Conservation (phyloP, 352 stramenopile species). For the Peronospora tabacina region DNA sequence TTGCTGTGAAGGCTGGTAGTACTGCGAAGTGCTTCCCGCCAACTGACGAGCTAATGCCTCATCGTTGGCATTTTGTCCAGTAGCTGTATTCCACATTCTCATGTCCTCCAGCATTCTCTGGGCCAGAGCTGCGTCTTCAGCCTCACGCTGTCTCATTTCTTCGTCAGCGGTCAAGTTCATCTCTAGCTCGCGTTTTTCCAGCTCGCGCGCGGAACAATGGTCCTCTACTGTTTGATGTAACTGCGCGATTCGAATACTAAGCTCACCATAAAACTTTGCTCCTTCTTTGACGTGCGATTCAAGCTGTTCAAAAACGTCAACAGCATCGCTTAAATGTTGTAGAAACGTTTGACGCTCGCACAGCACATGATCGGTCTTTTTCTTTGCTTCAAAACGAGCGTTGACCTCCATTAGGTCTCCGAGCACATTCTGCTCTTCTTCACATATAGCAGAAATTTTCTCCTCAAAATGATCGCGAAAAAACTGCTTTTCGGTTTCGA, state of each 20-base stretch:
- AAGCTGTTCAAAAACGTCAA: constrained; percentile 73
- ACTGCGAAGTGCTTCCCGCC: constrained; percentile 39
- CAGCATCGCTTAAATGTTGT: constrained; percentile 49
- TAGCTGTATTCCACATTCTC: constrained; percentile 28
- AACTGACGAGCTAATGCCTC: constrained; percentile 53
- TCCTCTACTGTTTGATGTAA: constrained; percentile 68
- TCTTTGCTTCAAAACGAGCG: constrained; percentile 48
- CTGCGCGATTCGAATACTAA: constrained; percentile 46
- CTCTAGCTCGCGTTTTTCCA: constrained; percentile 68
- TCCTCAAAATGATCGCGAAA: constrained; percentile 53
- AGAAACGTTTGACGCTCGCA: constrained; percentile 49
- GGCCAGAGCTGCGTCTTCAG: constrained; percentile 42
- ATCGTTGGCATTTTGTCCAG: constrained; percentile 26
- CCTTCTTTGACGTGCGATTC: constrained; percentile 70
- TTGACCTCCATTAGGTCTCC: constrained; percentile 39
- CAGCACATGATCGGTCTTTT: constrained; percentile 48
- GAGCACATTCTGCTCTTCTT: constrained; percentile 41
- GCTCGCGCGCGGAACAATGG: constrained; percentile 54
- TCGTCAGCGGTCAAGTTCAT: constrained; percentile 52
- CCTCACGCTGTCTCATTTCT: constrained; percentile 44
- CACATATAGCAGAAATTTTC: constrained; percentile 46
- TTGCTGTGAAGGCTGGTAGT: constrained; percentile 24
- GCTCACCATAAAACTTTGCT: constrained; percentile 54
- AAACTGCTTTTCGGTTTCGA: constrained; percentile 50
- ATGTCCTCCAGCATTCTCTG: constrained; percentile 73